Evolutionary conservation across 768 basidiomycete genomes (phyloP), one percentile per base, ranked within the genome.

Genomic region (Suillus cothurnatus): DNA sequence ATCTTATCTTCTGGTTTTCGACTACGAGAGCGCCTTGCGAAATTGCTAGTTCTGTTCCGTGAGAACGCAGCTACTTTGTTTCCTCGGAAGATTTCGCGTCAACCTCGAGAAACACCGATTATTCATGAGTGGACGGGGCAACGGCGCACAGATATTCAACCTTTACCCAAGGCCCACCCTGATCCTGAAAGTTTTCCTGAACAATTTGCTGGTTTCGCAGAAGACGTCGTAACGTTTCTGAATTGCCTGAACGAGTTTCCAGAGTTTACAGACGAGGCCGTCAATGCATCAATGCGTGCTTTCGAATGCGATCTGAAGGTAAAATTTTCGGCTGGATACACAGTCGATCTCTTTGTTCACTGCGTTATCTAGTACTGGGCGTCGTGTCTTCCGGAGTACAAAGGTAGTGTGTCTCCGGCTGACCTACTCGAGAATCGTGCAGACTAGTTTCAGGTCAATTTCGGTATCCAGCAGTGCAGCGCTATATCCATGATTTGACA

Each of bases 191-290:
- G 78, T 34, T 80, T 86, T 66, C 84, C 85, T 0, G 60, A 70
- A 14, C 83, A 86, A 71, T 73, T 86, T 49, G 76, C 78, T 63
- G 74, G 74, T 15, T 81, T 86, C 59, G 83, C 85, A 3, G 74
- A 71, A 60, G 86, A 86, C 49, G 80, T 86, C 2, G 80, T 78
- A n/a, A 83, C 81, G 0, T 86, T 86, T 63, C 71, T 86, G 49
- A 80, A 83, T n/a, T 83, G 84, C 64, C 74, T 86, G 59, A 85
- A 86, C 53, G 85, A 86, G 60, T 86, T 86, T 47, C 85, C 85
- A 1, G 85, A 86, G 70, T 86, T 85, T 58, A 81, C 78, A 11
- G 84, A 86, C 39, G 85, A 86, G 62, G 80, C 80, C 1, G 79
- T 86, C 49, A 84, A 86, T 64, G 74, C 80, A n/a, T 83, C 84